Evolutionary conservation across 352 stramenopile species (phyloP).

Genomic region (Bremia lactucae): DNA sequence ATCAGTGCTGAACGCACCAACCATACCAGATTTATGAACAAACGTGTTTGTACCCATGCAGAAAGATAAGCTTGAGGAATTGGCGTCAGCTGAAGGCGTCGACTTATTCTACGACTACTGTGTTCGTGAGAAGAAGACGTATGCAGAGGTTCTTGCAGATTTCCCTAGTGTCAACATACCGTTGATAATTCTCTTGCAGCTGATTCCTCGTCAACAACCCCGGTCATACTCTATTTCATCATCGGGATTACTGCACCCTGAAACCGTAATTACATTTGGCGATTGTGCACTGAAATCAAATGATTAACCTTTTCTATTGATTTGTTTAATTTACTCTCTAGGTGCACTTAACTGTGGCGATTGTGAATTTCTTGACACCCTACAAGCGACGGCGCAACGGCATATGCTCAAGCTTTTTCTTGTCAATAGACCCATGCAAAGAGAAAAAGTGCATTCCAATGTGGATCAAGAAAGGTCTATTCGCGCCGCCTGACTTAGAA

Average conservation of each 20-base stretch:
- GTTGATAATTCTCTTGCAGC: slow-evolving; percentile 62
- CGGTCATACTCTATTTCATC: slow-evolving; percentile 90
- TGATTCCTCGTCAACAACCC: slow-evolving; percentile 79
- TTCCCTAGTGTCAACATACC: slow-evolving; percentile 72
- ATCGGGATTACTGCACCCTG: slow-evolving; percentile 45
- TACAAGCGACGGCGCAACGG: slow-evolving; percentile 80
- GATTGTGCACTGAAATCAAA: too few relatives aligned
- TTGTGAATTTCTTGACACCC: slow-evolving; percentile 86
- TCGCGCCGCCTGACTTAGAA: slow-evolving; percentile 37
- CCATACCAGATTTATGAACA: background rate
- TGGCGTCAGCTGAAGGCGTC: slow-evolving; percentile 77
- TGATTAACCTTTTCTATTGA: too few relatives aligned
- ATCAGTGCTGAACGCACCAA: background rate
- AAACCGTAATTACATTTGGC: slow-evolving; percentile 16
- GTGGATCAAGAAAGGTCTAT: slow-evolving; percentile 83
- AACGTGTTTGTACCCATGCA: slow-evolving; percentile 9
- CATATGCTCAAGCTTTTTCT: slow-evolving; percentile 79
- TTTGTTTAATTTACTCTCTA: too few relatives aligned
- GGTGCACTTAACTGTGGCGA: slow-evolving; percentile 76
- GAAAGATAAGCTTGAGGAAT: slow-evolving; percentile 87
- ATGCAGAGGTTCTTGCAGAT: slow-evolving; percentile 79
- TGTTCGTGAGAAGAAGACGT: slow-evolving; percentile 86
- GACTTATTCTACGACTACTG: slow-evolving; percentile 92
- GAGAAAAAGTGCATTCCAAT: slow-evolving; percentile 41
- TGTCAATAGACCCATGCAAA: slow-evolving; percentile 36